Base-by-base conservation (phyloP, 164 flowering plant genomes). In the Magnolia kwangsiensis region DNA sequence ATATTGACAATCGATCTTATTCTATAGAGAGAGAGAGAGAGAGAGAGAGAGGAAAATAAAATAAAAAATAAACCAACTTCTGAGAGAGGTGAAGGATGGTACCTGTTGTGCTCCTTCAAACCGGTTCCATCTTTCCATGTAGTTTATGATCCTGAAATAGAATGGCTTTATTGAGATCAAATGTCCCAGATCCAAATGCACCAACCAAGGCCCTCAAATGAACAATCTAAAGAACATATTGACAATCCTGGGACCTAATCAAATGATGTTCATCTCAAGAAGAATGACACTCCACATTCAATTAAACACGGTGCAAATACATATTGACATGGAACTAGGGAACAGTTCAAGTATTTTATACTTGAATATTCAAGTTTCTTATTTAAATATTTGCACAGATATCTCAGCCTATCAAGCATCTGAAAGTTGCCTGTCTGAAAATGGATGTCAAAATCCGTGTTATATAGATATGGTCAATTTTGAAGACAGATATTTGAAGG, bases 101-200 rank as follows among this genome's bases (percentile, higher is more conserved):
- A 96, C 99, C 98, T 96, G 98, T 72, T 96, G 97, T 45, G 89
- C 86, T 76, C 85, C 98, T 87, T 88, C 94, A 50, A 84, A 82
- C 9, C 89, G 92, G 80, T 94, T 96, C 99, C 99, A 96, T 84
- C 91, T 96, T 77, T 96, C 98, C 65, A 96, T 83, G 75, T 69
- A 80, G 84, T 87, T 92, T 73, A 96, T 96, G 71, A 96, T 94
- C 89, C 99, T 96, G 98, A 77, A 90, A 86, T 20, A 74, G 59
- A 71, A 78, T 74, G 37, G 16, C 21, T 37, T 71, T 3, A 63
- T 77, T 59, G 76, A 76, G 19, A 74, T 20, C 75, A 72, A 49
- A 45, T 27, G 67, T 7, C 63, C 67, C n/a, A 49, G 24, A 72
- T 61, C 50, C 20, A 4, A 71, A 71, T 27, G n/a, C 9, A 29